Conservation (phyloP, 2,329 filamentous ascomycete species). For the Tolypocladium ophioglossoides region DNA sequence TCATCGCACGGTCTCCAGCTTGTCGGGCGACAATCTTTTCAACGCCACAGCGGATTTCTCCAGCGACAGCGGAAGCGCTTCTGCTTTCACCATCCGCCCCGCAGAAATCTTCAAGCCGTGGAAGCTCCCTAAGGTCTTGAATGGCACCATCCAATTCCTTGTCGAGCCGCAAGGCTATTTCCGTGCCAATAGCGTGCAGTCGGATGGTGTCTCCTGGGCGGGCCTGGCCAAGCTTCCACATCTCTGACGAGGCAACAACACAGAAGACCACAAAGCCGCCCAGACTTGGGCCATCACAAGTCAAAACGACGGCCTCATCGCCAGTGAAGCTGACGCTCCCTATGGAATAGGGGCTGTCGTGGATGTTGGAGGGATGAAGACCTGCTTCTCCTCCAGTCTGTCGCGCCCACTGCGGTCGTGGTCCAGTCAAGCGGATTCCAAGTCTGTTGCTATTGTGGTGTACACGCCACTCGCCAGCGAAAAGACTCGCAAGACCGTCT, state of each 20-base stretch:
- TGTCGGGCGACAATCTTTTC: conserved; percentile 13
- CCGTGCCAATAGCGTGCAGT: conserved; percentile 17
- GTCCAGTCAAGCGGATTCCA: conserved; percentile 27
- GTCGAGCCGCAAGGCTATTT: conserved; percentile 14
- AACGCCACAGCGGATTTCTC: conserved; percentile 6
- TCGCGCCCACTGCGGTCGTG: conserved; percentile 26
- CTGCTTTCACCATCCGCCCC: not conserved
- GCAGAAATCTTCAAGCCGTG: not conserved
- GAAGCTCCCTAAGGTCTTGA: conserved; percentile 6
- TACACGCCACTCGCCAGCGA: conserved; percentile 23
- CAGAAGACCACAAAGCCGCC: conserved; percentile 30
- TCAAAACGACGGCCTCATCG: conserved; percentile 27
- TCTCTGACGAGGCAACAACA: conserved; percentile 24
- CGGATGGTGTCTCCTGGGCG: conserved; percentile 26
- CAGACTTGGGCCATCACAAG: conserved; percentile 28
- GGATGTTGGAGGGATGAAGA: conserved; percentile 30
- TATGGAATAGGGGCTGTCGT: conserved; percentile 27
- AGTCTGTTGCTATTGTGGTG: conserved; percentile 30
- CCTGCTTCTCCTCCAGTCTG: conserved; percentile 25
- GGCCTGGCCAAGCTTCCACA: conserved; percentile 32
- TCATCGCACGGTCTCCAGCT: conserved; percentile 22
- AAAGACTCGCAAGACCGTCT: conserved; percentile 18
- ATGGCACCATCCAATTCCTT: conserved; percentile 11
- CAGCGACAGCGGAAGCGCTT: not conserved
- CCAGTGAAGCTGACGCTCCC: conserved; percentile 33